Evolutionary conservation across 345 rosid species (phyloP).

Genomic region (Microthlaspi erraticum): DNA sequence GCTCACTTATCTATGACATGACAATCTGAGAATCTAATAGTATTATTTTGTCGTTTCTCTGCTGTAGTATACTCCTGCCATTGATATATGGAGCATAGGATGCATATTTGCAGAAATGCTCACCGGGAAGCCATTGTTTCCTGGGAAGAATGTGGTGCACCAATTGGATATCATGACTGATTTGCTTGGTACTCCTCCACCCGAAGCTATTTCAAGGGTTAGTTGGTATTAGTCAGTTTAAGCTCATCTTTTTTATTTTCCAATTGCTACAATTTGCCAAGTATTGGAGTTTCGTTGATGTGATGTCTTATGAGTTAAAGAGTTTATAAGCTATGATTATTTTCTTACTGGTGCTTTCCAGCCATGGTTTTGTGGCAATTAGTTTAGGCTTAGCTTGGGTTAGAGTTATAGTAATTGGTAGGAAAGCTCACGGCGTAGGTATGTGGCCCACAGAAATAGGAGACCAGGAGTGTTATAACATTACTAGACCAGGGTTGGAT

Average conservation of each 20-base stretch:
- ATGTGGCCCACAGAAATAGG: conserved; percentile 1
- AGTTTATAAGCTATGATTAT: neutral
- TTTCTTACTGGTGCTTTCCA: conserved; percentile 16
- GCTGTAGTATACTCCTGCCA: conserved; percentile 89
- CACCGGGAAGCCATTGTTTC: conserved; percentile 89
- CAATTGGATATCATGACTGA: conserved; percentile 98
- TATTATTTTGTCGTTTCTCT: neutral
- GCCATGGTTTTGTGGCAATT: conserved; percentile 18
- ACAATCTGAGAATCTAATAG: neutral
- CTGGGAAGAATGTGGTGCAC: conserved; percentile 96
- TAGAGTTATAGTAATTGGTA: conserved; percentile 11
- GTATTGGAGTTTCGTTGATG: neutral
- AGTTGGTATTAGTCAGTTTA: conserved; percentile 40
- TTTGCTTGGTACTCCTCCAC: conserved; percentile 91
- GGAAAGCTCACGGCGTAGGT: neutral
- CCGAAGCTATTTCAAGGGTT: conserved; percentile 84
- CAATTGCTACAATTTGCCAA: conserved; percentile 2
- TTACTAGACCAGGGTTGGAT: conserved; percentile 13
- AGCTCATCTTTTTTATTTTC: conserved; percentile 7
- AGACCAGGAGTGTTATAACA: conserved; percentile 1
- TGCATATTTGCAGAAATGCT: conserved; percentile 99
- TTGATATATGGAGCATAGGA: conserved; percentile 99
- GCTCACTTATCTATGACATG: neutral
- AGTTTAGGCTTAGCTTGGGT: conserved; percentile 24
- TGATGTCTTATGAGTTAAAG: neutral